phyloP scores from a whole-genome alignment of 345 rosid genomes.

The Gynandropsis gynandra region DNA sequence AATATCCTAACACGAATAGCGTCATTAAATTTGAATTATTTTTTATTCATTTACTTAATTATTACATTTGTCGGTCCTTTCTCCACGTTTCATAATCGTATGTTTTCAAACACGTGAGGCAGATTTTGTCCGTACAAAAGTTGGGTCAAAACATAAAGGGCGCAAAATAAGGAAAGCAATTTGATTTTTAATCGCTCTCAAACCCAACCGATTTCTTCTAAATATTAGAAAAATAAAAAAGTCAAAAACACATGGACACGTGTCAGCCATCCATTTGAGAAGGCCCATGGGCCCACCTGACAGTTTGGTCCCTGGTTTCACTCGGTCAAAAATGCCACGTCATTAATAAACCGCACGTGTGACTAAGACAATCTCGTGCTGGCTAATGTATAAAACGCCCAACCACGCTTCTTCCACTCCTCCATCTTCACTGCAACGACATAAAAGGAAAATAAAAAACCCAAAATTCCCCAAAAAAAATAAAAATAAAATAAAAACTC shows the following conservation, averaged over 20 bases:
- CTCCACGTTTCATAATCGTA: too few species aligned
- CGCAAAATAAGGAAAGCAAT: not conserved
- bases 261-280: not conserved
- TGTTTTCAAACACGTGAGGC: too few species aligned
- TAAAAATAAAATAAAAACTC: slow-evolving; percentile 3
- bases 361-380: slow-evolving; percentile 14
- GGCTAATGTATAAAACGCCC: slow-evolving; percentile 20
- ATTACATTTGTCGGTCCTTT: too few species aligned
- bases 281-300: not conserved
- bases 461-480: slow-evolving; percentile 7
- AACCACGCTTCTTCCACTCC: not conserved
- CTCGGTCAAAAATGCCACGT: slow-evolving; percentile 29
- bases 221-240: not conserved
- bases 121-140: too few species aligned
- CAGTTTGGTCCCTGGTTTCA: not conserved
- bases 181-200: not conserved
- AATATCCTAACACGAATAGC: too few species aligned
- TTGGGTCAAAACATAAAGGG: too few species aligned
- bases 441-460: slow-evolving; percentile 17
- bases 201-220: not conserved
- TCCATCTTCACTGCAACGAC: slow-evolving; percentile 17
- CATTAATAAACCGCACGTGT: slow-evolving; percentile 19
- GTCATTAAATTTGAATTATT: too few species aligned
- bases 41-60: too few species aligned
- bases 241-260: not conserved